Percentiles rank a stretch among this genome's conserved stretches.
These are phyloP conservation scores for Pythium coloratum DNA, from an alignment of 352 stramenopile genomes.

Conservation along the genomic window DNA sequence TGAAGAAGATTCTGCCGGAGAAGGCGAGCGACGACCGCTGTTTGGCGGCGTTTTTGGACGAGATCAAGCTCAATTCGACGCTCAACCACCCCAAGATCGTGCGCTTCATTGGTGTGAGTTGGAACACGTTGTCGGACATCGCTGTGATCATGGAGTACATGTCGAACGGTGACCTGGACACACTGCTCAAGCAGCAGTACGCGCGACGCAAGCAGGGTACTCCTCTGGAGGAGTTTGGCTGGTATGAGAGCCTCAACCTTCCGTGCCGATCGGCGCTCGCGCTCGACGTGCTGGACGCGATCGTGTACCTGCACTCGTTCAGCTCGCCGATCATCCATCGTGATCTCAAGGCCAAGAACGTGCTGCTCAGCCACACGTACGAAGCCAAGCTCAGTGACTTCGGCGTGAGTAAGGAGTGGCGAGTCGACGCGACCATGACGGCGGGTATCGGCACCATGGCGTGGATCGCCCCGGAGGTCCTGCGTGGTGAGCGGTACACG, in stretches of 20 bases:
- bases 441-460: slow-evolving; percentile 83
- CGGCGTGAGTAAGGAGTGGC: slow-evolving; percentile 76
- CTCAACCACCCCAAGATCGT: slow-evolving; percentile 81
- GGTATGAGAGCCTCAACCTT: slow-evolving; percentile 59
- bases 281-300: slow-evolving; percentile 71
- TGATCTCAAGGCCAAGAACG: slow-evolving; percentile 80
- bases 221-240: slow-evolving; percentile 61
- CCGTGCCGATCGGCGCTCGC: slow-evolving; percentile 59
- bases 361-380: slow-evolving; percentile 61
- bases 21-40: slow-evolving; percentile 74
- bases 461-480: slow-evolving; percentile 81
- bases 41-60: slow-evolving; percentile 71
- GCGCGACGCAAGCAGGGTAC: slow-evolving; percentile 30
- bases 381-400: slow-evolving; percentile 84
- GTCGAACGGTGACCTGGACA: slow-evolving; percentile 71
- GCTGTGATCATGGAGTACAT: slow-evolving; percentile 82
- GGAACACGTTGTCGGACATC: slow-evolving; percentile 86
- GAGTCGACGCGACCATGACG: slow-evolving; percentile 78
- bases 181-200: slow-evolving; percentile 62
- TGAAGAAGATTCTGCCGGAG: slow-evolving; percentile 86
- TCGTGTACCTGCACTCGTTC: slow-evolving; percentile 85
- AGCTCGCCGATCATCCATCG: slow-evolving; percentile 81
- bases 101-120: slow-evolving; percentile 79
- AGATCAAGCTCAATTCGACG: slow-evolving; percentile 84
- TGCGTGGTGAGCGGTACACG: slow-evolving; percentile 81